Percentiles rank a stretch among this genome's conserved stretches.
Conservation (phyloP, 495 filamentous ascomycete genomes). For the Mycothermus thermophilus region DNA sequence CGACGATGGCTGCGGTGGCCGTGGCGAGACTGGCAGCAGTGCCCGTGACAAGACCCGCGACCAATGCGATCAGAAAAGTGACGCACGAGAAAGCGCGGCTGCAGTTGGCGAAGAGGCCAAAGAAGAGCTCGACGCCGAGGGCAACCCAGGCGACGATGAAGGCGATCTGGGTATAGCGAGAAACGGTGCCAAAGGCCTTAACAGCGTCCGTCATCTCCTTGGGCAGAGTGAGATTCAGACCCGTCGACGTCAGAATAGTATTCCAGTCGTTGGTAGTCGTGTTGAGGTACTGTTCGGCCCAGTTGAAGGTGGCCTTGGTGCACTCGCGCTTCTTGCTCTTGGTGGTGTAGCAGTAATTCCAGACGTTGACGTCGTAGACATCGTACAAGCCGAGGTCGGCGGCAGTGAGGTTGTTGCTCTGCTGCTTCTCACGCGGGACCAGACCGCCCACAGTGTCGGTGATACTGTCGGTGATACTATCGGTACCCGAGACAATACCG, state of each 20-base stretch:
- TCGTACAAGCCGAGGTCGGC: conserved; percentile 49
- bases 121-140: conserved; percentile 59
- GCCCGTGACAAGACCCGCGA: conserved; percentile 49
- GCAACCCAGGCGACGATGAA: conserved; percentile 56
- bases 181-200: conserved; percentile 54
- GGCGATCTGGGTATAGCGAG: conserved; percentile 72
- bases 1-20: conserved; percentile 45
- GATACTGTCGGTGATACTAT: conserved; percentile 6
- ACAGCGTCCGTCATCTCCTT: conserved; percentile 49
- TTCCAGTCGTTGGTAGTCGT: conserved; percentile 38
- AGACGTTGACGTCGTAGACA: conserved; percentile 70
- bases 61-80: conserved; percentile 30
- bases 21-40: conserved; percentile 45
- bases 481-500: conserved; percentile 4
- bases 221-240: conserved; percentile 41
- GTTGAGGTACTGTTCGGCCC: conserved; percentile 51
- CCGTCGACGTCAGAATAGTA: conserved; percentile 24
- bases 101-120: conserved; percentile 58
- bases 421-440: conserved; percentile 5
- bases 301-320: conserved; percentile 57
- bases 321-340: conserved; percentile 37
- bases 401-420: conserved; percentile 32
- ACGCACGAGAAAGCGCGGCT: conserved; percentile 34
- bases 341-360: conserved; percentile 64
- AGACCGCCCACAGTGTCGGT: no score